Conservation (phyloP, 2,329 filamentous ascomycete species). For the Monosporascus sp. region DNA sequence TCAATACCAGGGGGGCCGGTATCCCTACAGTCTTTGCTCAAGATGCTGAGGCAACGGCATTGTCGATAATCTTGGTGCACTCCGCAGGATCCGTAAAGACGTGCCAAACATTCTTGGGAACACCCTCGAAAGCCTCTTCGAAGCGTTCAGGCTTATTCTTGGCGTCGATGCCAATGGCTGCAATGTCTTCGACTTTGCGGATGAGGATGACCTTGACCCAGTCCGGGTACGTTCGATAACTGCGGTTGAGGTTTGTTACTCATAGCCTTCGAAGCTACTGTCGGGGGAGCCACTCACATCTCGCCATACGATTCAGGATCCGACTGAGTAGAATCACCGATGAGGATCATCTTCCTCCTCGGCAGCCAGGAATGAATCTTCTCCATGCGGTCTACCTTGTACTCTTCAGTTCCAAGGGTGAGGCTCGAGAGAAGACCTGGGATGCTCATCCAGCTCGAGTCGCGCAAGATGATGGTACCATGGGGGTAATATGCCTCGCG, state of each 20-base stretch:
- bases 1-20: not conserved
- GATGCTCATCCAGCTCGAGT: conserved; percentile 81
- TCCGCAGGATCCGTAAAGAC: conserved; percentile 77
- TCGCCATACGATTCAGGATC: conserved; percentile 89
- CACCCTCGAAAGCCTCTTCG: conserved; percentile 71
- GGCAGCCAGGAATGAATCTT: conserved; percentile 79
- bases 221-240: conserved; percentile 58
- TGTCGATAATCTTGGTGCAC: conserved; percentile 39
- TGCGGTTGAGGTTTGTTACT: conserved; percentile 19
- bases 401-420: conserved; percentile 74
- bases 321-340: conserved; percentile 87
- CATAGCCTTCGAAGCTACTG: not conserved
- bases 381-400: conserved; percentile 76
- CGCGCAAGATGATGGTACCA: conserved; percentile 78
- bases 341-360: conserved; percentile 69
- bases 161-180: conserved; percentile 61
- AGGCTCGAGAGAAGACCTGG: conserved; percentile 73
- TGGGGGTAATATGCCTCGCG: conserved; percentile 64
- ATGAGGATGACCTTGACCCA: conserved; percentile 86
- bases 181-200: conserved; percentile 73
- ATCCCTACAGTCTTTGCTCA: not conserved
- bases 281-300: conserved; percentile 46
- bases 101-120: conserved; percentile 69
- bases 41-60: conserved; percentile 14
- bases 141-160: conserved; percentile 74